Conservation (phyloP, 805 yeast genomes). For the Starmera amethionina region DNA sequence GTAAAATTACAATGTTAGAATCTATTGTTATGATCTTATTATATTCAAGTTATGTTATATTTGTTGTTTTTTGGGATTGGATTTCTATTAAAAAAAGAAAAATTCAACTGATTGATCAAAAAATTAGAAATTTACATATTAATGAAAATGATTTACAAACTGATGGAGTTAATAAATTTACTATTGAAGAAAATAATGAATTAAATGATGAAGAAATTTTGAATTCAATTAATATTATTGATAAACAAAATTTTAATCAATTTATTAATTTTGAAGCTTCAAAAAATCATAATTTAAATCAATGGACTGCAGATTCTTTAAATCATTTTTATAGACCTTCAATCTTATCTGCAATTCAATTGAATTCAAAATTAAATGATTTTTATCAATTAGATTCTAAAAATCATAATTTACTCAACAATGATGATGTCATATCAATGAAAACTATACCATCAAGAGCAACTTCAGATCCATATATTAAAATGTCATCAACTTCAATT, state of each 20-base stretch:
- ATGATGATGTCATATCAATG: neutral
- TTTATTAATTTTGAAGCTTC: constrained; percentile 1
- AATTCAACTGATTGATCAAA: constrained; percentile 11
- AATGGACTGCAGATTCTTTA: constrained; percentile 10
- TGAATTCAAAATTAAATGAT: constrained; percentile 9
- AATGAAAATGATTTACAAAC: constrained; percentile 2
- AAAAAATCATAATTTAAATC: constrained; percentile 5
- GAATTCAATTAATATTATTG: neutral
- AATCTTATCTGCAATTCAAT: constrained; percentile 14
- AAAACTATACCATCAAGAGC: constrained; percentile 1
- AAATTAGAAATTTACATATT: constrained; percentile 13
- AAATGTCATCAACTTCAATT: constrained; percentile 13
- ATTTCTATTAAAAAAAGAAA: constrained; percentile 9
- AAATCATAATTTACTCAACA: neutral
- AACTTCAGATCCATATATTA: constrained; percentile 4
- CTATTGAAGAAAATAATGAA: constrained; percentile 12
- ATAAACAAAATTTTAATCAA: too few relatives aligned
- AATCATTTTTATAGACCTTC: constrained; percentile 13
- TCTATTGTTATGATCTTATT: constrained; percentile 46
- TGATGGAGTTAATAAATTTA: constrained; percentile 1
- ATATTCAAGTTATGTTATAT: constrained; percentile 50
- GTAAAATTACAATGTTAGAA: constrained; percentile 43
- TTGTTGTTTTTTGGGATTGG: constrained; percentile 25
- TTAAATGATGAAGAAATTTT: constrained; percentile 14
- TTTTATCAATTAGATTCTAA: constrained; percentile 1